Percentiles rank a stretch among this genome's conserved stretches.
These are phyloP conservation scores for Francoa sonchifolia DNA, from an alignment of 441 rosid genomes.

Conservation along the genomic window DNA sequence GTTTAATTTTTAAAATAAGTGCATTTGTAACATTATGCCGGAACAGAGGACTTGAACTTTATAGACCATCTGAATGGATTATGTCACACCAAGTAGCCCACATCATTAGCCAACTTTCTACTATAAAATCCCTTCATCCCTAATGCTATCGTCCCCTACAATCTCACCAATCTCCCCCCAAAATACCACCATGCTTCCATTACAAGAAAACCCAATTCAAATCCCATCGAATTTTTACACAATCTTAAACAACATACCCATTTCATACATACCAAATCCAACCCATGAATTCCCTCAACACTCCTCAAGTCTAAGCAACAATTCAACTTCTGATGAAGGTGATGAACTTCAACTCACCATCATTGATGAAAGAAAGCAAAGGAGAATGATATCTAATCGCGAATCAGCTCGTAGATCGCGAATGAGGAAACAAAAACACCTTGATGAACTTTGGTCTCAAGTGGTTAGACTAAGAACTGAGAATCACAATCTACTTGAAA, in stretches of 20 bases:
- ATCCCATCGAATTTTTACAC: constrained; percentile 25
- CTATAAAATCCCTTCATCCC: constrained; percentile 41
- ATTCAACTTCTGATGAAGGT: constrained; percentile 77
- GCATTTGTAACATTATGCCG: too few species aligned
- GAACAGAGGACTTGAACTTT: constrained; percentile 1
- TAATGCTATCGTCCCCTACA: constrained; percentile 19
- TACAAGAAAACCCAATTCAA: constrained; percentile 28
- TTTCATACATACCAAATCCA: constrained; percentile 18
- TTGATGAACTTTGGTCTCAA: constrained; percentile 70
- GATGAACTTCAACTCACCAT: constrained; percentile 35
- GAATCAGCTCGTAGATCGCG: constrained; percentile 71
- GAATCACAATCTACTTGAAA: constrained; percentile 49
- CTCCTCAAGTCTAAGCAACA: constrained; percentile 41
- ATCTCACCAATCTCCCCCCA: neutral
- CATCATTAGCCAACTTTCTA: constrained; percentile 15
- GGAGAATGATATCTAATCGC: constrained; percentile 66
- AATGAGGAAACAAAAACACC: constrained; percentile 69
- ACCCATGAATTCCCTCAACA: constrained; percentile 25
- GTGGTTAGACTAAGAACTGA: constrained; percentile 48
- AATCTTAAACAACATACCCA: constrained; percentile 27
- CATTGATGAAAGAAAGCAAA: constrained; percentile 59
- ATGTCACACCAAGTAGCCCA: constrained; percentile 22
- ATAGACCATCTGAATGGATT: constrained; percentile 9
- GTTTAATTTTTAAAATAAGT: neutral
- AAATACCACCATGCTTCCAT: constrained; percentile 32